A percentile compares a stretch with the other conserved stretches of the same genome.
Evolutionary conservation across 1,139 yeast genomes (phyloP).

Genomic region (Nakaseomyces kungkrabaensis): DNA sequence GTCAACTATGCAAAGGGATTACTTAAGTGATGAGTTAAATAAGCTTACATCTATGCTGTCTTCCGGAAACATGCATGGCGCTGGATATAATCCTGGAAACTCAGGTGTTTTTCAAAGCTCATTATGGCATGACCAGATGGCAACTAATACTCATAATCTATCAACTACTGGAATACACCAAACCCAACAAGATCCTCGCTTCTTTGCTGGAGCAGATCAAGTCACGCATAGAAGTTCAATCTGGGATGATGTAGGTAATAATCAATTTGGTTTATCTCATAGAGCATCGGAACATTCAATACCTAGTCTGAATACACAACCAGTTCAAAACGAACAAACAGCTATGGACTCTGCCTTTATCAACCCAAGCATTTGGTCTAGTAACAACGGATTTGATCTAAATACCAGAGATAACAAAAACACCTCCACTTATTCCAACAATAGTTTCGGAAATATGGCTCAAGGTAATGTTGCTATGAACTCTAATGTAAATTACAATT

Average conservation of each 20-base stretch:
- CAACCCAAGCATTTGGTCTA: conserved; percentile 3
- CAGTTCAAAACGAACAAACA: background rate
- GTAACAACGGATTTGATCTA: background rate
- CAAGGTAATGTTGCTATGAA: background rate
- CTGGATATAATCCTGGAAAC: conserved; percentile 8
- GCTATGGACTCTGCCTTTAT: conserved; percentile 1
- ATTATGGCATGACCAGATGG: conserved; percentile 14
- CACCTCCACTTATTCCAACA: background rate
- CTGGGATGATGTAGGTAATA: conserved; percentile 14
- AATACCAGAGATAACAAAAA: background rate
- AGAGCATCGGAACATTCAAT: background rate
- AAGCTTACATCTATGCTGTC: conserved; percentile 23
- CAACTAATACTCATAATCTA: background rate
- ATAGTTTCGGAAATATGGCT: background rate
- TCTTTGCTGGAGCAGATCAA: background rate
- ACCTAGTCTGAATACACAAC: background rate
- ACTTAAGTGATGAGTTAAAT: conserved; percentile 19
- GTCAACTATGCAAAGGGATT: background rate
- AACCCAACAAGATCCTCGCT: background rate
- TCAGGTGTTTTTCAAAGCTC: conserved; percentile 8
- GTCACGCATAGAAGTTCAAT: conserved; percentile 17
- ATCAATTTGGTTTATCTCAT: background rate
- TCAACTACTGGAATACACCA: background rate
- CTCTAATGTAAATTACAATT: background rate
- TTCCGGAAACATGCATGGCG: conserved; percentile 12